Evolutionary conservation across 176 grass and related monocot species (phyloP), one percentile per base, ranked within the genome.

Genomic region (Zoysia pacifica): DNA sequence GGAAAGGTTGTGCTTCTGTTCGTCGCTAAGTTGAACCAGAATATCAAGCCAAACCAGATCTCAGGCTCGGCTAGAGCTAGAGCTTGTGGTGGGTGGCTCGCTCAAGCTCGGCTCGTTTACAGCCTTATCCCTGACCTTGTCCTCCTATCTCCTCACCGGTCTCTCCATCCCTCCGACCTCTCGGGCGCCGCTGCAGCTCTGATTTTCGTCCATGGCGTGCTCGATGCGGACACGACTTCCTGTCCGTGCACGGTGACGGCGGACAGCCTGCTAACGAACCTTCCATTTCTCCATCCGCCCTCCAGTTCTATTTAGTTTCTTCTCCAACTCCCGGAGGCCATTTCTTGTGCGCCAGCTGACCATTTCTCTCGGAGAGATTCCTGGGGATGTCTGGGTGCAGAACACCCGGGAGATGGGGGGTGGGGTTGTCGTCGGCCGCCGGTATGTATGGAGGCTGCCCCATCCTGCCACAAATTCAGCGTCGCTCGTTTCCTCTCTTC

Each of bases 401-500:
- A 40, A 13, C 35, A 40, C 1, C 37, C 11, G 62, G 62, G 36
- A 40, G 62, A 65, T 14, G 62, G 11, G 62, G 37, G 37, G 35
- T 65, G 62, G 62, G 62, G 37, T 13, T 40, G 62, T 40, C 62
- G 62, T 65, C 36, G 11, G 36, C 62, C 62, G 62, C 11, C 11
- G 35, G 62, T 7, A 40, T 38, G 62, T 65, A 40, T 15, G 36
- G 37, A 11, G n/a, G 35, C 62, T 38, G 36, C 62, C 36, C 62
- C 62, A 15, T 38, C 62, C 35, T 37, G 4, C 62, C 37, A 39
- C 62, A 65, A 65, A 11, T 38, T 11, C 37, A 40, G 8, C 62
- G 62, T 11, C 62, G 62, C 62, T 11, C 37, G 7, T 46, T 18
- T 53, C 62, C 54, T 73, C n/a, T 48, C 76, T 82, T 55, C 40